Percentiles rank a stretch among this genome's conserved stretches.
phyloP scores from a whole-genome alignment of 345 rosid genomes.

The Acer negundo region DNA sequence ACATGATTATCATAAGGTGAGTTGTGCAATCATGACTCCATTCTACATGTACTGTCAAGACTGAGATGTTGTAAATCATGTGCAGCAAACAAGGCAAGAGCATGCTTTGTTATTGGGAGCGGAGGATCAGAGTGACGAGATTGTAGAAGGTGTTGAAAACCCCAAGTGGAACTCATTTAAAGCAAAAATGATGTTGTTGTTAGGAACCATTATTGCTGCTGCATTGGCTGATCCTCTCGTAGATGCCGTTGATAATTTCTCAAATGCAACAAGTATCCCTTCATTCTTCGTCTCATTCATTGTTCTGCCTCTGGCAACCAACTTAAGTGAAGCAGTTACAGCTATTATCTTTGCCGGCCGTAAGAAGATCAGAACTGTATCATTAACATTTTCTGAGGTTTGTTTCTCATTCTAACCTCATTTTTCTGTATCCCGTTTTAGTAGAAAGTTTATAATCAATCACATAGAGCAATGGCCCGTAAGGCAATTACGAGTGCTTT shows the following conservation, averaged over 20 bases:
- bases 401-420: constrained; percentile 3
- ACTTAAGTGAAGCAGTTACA: constrained; percentile 92
- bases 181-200: constrained; percentile 65
- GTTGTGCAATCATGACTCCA: constrained; percentile 8
- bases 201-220: constrained; percentile 85
- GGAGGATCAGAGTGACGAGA: constrained; percentile 59
- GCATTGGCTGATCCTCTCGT: constrained; percentile 94
- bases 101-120: constrained; percentile 53
- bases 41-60: background rate
- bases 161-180: constrained; percentile 57
- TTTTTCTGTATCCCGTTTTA: too few relatives aligned
- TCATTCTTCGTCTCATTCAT: constrained; percentile 94
- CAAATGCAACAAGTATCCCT: constrained; percentile 85
- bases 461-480: background rate
- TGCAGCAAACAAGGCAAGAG: constrained; percentile 77
- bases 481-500: background rate
- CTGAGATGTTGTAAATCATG: constrained; percentile 13
- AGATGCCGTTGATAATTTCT: constrained; percentile 85
- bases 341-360: constrained; percentile 84
- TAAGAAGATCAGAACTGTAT: constrained; percentile 74
- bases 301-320: constrained; percentile 89
- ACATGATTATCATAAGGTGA: constrained; percentile 56
- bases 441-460: background rate
- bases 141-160: constrained; percentile 49
- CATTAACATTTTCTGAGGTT: constrained; percentile 94